phyloP scores from a whole-genome alignment of 2,329 filamentous ascomycete genomes.

The Alternaria viburni region DNA sequence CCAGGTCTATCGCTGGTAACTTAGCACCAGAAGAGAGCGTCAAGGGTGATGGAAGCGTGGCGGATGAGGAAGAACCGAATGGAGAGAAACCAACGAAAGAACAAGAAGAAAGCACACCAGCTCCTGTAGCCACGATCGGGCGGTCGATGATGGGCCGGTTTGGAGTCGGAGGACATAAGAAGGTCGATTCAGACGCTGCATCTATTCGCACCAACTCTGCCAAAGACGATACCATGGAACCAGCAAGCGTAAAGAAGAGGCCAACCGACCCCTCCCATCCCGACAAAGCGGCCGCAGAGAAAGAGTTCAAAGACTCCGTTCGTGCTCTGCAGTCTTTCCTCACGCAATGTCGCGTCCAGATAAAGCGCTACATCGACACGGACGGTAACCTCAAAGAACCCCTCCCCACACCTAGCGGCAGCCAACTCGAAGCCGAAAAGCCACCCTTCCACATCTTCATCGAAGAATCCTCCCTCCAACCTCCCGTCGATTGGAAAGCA shows the following conservation, averaged over 20 bases:
- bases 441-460: conserved; percentile 55
- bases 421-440: conserved; percentile 44
- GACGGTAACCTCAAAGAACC: conserved; percentile 66
- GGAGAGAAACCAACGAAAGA: conserved; percentile 28
- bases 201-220: conserved; percentile 66
- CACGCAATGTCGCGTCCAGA: conserved; percentile 76
- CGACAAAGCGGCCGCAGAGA: conserved; percentile 69
- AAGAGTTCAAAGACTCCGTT: conserved; percentile 82
- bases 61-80: conserved; percentile 35
- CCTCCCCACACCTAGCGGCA: conserved; percentile 55
- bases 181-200: conserved; percentile 56
- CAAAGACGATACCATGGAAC: conserved; percentile 63
- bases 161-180: conserved; percentile 53
- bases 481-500: conserved; percentile 66
- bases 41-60: conserved; percentile 51
- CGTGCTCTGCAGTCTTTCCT: conserved; percentile 86
- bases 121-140: conserved; percentile 37
- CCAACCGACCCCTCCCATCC: conserved; percentile 53
- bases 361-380: conserved; percentile 65
- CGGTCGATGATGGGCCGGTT: conserved; percentile 57
- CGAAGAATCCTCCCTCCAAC: conserved; percentile 32
- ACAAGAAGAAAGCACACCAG: conserved; percentile 31
- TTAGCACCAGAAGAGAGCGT: conserved; percentile 68
- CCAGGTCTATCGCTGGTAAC: conserved; percentile 81
- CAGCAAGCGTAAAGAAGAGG: conserved; percentile 59